Conservation (phyloP, 2,329 filamentous ascomycete species). For the Didymella arachidicola region DNA sequence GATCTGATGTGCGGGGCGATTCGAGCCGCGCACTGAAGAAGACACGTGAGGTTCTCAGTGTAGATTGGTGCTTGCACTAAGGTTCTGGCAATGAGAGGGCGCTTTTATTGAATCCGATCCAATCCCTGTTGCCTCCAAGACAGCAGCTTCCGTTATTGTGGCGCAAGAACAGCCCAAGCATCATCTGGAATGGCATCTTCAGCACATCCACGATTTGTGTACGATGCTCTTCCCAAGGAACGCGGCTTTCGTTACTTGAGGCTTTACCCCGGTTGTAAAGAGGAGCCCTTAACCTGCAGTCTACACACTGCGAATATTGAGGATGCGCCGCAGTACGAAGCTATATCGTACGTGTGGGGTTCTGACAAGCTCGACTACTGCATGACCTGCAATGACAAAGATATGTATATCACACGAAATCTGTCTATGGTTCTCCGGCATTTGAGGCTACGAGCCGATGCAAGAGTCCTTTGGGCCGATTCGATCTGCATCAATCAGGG, state of each 20-base stretch:
- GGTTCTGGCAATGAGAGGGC: background rate
- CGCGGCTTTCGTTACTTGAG: background rate
- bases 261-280: background rate
- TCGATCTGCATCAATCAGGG: constrained; percentile 29
- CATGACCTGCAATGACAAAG: constrained; percentile 15
- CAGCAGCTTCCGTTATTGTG: background rate
- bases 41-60: background rate
- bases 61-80: background rate
- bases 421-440: constrained; percentile 16
- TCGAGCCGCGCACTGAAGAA: background rate
- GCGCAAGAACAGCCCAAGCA: background rate
- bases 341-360: constrained; percentile 27
- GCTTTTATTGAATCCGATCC: background rate
- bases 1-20: background rate
- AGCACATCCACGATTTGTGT: background rate
- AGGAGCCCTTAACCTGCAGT: constrained; percentile 13
- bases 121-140: background rate
- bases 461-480: constrained; percentile 25
- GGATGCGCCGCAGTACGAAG: constrained; percentile 14
- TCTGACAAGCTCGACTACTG: constrained; percentile 9
- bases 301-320: constrained; percentile 12
- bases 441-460: constrained; percentile 7
- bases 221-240: background rate
- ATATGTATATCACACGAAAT: constrained; percentile 17
- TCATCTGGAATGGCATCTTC: background rate